Percentiles rank a stretch among this genome's conserved stretches.
Evolutionary conservation across 371 early-diverging fungal genomes (phyloP).

Genomic region (Smittium culicis): DNA sequence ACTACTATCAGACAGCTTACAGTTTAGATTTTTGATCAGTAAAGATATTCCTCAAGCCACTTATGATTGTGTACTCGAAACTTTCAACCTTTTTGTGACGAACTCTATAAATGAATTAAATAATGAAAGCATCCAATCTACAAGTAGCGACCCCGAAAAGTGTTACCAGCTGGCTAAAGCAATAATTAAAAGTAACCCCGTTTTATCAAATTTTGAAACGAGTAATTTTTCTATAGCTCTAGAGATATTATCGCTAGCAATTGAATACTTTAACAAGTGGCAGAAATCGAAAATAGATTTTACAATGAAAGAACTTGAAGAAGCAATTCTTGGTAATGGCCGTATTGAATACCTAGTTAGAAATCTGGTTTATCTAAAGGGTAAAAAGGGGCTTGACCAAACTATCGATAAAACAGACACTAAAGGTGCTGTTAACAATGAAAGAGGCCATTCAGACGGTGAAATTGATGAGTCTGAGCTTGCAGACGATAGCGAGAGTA

Average conservation of each 20-base stretch:
- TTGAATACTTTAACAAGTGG: background rate
- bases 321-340: conserved; percentile 1
- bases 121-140: too few relatives aligned
- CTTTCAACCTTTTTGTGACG: too few relatives aligned
- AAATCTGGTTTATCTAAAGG: background rate
- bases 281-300: background rate
- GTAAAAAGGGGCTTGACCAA: background rate
- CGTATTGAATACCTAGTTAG: background rate
- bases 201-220: background rate
- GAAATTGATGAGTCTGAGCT: background rate
- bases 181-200: background rate
- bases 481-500: background rate
- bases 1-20: background rate
- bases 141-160: background rate
- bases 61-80: background rate
- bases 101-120: too few relatives aligned
- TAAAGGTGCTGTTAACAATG: background rate
- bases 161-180: background rate
- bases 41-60: background rate
- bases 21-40: background rate
- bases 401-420: background rate
- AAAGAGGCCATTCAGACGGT: background rate
- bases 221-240: background rate
- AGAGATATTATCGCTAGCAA: background rate
- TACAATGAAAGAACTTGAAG: background rate